Conservation (phyloP, 2,329 filamentous ascomycete genomes). For the Triangularia setosa region DNA sequence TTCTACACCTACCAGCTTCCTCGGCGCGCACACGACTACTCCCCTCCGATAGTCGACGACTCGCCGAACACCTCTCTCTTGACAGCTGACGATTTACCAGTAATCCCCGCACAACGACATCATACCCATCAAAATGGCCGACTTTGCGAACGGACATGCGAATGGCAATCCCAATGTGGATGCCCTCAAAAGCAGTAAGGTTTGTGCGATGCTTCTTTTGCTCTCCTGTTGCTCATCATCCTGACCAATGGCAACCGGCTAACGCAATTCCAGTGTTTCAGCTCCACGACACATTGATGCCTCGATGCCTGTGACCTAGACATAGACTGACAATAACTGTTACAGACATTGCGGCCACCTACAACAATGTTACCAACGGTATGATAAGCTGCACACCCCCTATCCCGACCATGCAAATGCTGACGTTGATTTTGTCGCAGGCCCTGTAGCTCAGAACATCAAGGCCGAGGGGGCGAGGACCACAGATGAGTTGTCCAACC, state of each 20-base stretch:
- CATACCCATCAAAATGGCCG: constrained; percentile 37
- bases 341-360: constrained; percentile 48
- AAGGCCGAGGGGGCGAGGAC: constrained; percentile 55
- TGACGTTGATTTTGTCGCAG: constrained; percentile 33
- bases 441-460: constrained; percentile 56
- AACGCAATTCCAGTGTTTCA: constrained; percentile 36
- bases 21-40: background rate
- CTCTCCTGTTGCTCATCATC: background rate
- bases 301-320: constrained; percentile 18
- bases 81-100: background rate
- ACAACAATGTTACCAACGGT: constrained; percentile 47
- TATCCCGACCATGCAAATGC: constrained; percentile 3
- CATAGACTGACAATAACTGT: constrained; percentile 32
- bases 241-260: constrained; percentile 27
- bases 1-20: background rate
- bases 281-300: constrained; percentile 6
- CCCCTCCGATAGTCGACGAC: background rate
- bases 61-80: background rate
- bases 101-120: background rate
- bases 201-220: constrained; percentile 14
- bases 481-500: constrained; percentile 52
- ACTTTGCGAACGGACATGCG: constrained; percentile 33
- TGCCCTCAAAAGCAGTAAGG: constrained; percentile 52
- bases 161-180: constrained; percentile 46
- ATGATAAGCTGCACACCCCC: constrained; percentile 13